Percentiles rank a stretch among this genome's conserved stretches.
Evolutionary conservation across 768 basidiomycete genomes (phyloP).

Genomic region (Termitomyces sp.): DNA sequence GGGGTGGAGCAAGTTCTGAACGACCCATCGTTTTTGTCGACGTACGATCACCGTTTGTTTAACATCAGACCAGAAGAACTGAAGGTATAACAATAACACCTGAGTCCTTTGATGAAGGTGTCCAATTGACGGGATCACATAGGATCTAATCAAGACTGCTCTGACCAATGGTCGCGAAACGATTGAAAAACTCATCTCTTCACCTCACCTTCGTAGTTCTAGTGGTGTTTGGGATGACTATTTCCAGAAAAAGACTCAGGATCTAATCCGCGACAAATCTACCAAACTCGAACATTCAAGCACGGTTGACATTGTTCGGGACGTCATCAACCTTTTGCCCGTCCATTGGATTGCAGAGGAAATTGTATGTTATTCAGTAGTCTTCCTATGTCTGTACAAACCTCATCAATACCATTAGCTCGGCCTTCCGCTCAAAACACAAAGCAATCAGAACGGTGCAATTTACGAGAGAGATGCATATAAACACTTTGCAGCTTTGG

Average conservation of each 20-base stretch:
- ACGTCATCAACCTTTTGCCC: slow-evolving; percentile 64
- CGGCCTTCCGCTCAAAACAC: slow-evolving; percentile 42
- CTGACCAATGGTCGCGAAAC: slow-evolving; percentile 4
- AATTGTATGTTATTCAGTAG: slow-evolving; percentile 41
- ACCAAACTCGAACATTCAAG: slow-evolving; percentile 22
- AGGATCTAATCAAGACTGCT: background rate
- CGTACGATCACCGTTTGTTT: slow-evolving; percentile 31
- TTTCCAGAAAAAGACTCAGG: slow-evolving; percentile 30
- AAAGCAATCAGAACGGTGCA: slow-evolving; percentile 24
- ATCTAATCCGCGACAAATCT: slow-evolving; percentile 34
- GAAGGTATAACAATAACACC: slow-evolving; percentile 13
- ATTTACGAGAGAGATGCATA: slow-evolving; percentile 39
- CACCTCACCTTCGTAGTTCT: background rate
- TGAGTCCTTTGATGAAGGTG: background rate
- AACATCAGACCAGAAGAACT: slow-evolving; percentile 24
- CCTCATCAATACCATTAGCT: slow-evolving; percentile 24
- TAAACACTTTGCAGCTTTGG: slow-evolving; percentile 44
- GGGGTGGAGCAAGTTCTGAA: slow-evolving; percentile 34
- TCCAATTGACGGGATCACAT: background rate
- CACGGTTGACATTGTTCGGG: slow-evolving; percentile 58
- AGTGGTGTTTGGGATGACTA: slow-evolving; percentile 20
- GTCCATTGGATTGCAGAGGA: slow-evolving; percentile 58
- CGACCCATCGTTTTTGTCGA: slow-evolving; percentile 28
- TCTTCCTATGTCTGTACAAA: background rate
- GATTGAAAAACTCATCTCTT: slow-evolving; percentile 15